These are phyloP conservation scores for Pseudogymnoascus pannorum DNA, from an alignment of 2,329 filamentous ascomycete genomes.

Conservation along the genomic window DNA sequence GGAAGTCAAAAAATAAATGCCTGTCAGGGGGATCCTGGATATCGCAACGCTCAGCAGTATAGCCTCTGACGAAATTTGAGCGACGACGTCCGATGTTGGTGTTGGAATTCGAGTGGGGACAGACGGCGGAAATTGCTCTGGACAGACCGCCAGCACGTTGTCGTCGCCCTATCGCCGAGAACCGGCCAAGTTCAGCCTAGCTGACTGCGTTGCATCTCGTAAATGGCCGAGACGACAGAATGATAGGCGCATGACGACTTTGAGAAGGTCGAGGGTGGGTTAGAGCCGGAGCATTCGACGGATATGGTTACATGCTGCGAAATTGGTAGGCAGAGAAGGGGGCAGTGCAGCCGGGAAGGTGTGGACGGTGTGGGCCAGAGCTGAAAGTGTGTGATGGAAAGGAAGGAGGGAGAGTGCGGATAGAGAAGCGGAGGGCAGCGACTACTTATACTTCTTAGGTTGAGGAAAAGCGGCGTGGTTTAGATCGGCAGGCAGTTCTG, in stretches of 20 bases:
- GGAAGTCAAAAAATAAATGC: background rate
- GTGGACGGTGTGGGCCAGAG: background rate
- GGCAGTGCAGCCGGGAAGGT: background rate
- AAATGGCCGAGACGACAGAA: background rate
- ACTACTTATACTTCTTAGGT: background rate
- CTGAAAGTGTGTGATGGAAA: conserved; percentile 3
- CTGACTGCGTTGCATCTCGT: background rate
- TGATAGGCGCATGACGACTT: background rate
- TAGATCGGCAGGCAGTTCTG: background rate
- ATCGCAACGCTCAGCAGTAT: background rate
- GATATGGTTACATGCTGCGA: background rate
- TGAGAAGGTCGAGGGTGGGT: too few relatives aligned
- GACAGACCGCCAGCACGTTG: background rate
- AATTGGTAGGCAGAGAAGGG: background rate
- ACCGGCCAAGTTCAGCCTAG: background rate
- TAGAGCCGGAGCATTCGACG: background rate
- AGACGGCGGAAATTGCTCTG: background rate
- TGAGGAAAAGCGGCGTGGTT: background rate
- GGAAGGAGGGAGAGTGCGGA: background rate
- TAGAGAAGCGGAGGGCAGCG: background rate
- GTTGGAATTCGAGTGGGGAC: background rate
- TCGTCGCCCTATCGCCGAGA: background rate
- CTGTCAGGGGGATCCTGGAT: background rate
- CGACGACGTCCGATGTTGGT: background rate
- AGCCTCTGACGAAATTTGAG: background rate